phyloP scores from a whole-genome alignment of 2,329 filamentous ascomycete genomes.

The Orbilia ellipsospora region DNA sequence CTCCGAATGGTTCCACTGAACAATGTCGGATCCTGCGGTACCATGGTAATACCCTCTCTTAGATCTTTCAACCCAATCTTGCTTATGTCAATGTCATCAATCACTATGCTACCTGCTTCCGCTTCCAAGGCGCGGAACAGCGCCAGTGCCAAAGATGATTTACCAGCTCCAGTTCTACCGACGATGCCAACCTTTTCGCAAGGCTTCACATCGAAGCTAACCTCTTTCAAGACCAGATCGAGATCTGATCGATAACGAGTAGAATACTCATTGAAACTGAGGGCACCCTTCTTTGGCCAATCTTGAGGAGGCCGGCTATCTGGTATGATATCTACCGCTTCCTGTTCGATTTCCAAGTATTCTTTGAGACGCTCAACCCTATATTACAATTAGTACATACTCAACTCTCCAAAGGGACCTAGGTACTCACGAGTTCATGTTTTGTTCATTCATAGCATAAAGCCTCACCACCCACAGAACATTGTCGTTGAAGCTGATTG shows the following conservation, averaged over 20 bases:
- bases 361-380: slow-evolving; percentile 93
- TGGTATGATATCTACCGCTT: slow-evolving; percentile 80
- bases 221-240: slow-evolving; percentile 79
- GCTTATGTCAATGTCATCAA: slow-evolving; percentile 91
- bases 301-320: slow-evolving; percentile 79
- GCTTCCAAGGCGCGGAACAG: slow-evolving; percentile 94
- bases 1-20: slow-evolving; percentile 91
- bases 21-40: slow-evolving; percentile 94
- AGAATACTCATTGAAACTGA: slow-evolving; percentile 89
- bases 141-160: slow-evolving; percentile 92
- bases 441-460: slow-evolving; percentile 95
- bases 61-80: slow-evolving; percentile 91
- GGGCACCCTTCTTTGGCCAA: slow-evolving; percentile 86
- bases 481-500: slow-evolving; percentile 96
- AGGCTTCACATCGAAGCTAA: slow-evolving; percentile 86
- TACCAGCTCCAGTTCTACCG: slow-evolving; percentile 92
- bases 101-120: slow-evolving; percentile 85
- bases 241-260: slow-evolving; percentile 89
- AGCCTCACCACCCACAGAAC: slow-evolving; percentile 95
- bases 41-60: slow-evolving; percentile 93
- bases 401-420: neutral
- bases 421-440: slow-evolving; percentile 82
- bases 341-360: slow-evolving; percentile 95
- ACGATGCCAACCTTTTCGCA: slow-evolving; percentile 96
- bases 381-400: slow-evolving; percentile 11